Evolutionary conservation across 148 eudicot genomes (phyloP).

Genomic region (Limonium bicolor): DNA sequence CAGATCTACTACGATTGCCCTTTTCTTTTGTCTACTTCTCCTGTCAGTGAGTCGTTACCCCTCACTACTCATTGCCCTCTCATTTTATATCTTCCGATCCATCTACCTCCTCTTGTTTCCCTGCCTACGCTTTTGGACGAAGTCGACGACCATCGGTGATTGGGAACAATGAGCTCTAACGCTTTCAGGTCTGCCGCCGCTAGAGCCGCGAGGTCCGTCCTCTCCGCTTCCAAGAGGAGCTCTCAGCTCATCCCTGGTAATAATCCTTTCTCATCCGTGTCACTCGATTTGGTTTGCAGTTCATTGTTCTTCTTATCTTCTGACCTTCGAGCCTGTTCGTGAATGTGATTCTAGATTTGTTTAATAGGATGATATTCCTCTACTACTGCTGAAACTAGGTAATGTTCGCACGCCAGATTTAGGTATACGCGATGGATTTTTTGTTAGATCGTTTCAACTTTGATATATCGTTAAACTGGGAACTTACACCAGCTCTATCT

Average conservation of each 20-base stretch:
- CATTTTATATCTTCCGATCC: neutral
- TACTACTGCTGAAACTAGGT: too few relatives aligned
- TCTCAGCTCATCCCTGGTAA: constrained; percentile 44
- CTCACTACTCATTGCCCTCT: neutral
- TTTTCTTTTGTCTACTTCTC: neutral
- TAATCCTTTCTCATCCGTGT: neutral
- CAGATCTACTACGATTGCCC: neutral
- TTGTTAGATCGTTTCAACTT: too few relatives aligned
- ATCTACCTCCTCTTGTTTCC: neutral
- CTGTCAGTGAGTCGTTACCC: neutral
- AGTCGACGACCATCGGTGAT: neutral
- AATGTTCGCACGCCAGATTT: too few relatives aligned
- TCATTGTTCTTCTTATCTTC: too few relatives aligned
- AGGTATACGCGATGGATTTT: too few relatives aligned
- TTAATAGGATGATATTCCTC: too few relatives aligned
- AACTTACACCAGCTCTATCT: too few relatives aligned
- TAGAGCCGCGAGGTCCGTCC: constrained; percentile 43
- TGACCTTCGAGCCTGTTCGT: too few relatives aligned
- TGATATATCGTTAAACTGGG: too few relatives aligned
- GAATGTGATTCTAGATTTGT: too few relatives aligned
- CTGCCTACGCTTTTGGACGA: neutral
- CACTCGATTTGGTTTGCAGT: too few relatives aligned
- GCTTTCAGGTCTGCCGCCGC: constrained; percentile 55
- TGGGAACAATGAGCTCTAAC: constrained; percentile 50
- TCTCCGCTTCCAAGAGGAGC: constrained; percentile 40